These are phyloP conservation scores for Flaveria sonorensis DNA, from an alignment of 129 eudicot species.

Conservation along the genomic window DNA sequence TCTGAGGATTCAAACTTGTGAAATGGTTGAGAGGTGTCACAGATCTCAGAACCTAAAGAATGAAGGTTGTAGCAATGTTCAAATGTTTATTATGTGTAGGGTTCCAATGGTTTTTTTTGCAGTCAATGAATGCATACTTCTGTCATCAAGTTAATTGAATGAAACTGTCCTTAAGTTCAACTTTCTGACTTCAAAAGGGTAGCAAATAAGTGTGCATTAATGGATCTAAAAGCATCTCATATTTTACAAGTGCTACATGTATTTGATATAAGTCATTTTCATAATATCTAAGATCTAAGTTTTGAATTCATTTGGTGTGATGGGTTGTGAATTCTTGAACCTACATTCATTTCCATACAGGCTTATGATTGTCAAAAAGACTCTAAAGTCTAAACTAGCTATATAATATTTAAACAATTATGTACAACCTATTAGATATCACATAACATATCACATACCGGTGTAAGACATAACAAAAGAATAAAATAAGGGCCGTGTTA, in stretches of 20 bases:
- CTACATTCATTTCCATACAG: too few species aligned
- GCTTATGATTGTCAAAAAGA: too few species aligned
- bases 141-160: conserved; percentile 37
- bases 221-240: conserved; percentile 34
- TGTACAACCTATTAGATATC: too few species aligned
- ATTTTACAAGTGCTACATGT: conserved; percentile 29
- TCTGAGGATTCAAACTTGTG: conserved; percentile 53
- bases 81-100: conserved; percentile 14
- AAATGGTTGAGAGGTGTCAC: conserved; percentile 39
- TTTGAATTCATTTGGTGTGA: neutral
- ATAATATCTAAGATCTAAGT: neutral
- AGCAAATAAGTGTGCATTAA: conserved; percentile 30
- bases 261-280: conserved; percentile 32
- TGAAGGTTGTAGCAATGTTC: conserved; percentile 29
- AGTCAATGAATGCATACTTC: conserved; percentile 36
- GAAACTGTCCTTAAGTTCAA: conserved; percentile 33
- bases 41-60: conserved; percentile 29
- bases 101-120: conserved; percentile 21
- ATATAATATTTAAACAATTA: too few species aligned
- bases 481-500: too few species aligned
- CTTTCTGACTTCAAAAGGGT: conserved; percentile 37
- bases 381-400: too few species aligned
- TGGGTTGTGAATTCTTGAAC: too few species aligned
- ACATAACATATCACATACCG: too few species aligned
- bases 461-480: too few species aligned